These are phyloP conservation scores for Uronychia binucleata DNA, from an alignment of 73 alveolate species.

Conservation along the genomic window DNA sequence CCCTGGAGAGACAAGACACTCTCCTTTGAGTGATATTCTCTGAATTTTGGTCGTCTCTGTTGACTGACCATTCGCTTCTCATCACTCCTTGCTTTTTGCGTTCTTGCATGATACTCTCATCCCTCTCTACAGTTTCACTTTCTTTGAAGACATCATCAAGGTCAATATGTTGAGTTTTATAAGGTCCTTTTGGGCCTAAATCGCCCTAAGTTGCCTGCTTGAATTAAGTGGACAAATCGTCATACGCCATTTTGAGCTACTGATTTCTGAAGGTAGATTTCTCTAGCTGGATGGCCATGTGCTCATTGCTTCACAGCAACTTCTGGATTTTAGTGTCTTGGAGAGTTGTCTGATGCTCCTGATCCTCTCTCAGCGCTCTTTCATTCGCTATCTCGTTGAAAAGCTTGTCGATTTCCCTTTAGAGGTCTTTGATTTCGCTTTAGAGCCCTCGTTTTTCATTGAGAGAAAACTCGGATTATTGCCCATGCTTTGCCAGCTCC, in stretches of 20 bases:
- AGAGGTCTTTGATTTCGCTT: background rate
- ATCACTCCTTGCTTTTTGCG: background rate
- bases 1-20: background rate
- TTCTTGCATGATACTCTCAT: background rate
- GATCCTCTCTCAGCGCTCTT: background rate
- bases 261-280: background rate
- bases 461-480: background rate
- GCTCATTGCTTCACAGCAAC: background rate
- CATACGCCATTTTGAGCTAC: background rate
- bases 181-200: too few species aligned
- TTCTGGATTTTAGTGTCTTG: background rate
- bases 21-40: background rate
- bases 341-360: background rate
- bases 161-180: too few species aligned
- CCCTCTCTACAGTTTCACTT: background rate
- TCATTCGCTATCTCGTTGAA: background rate
- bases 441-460: background rate
- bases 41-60: too few species aligned
- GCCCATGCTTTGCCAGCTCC: background rate
- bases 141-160: background rate
- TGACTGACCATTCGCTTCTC: too few species aligned
- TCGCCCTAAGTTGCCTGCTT: too few species aligned
- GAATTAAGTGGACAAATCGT: background rate
- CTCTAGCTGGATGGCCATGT: background rate
- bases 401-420: background rate